phyloP scores from a whole-genome alignment of 2,329 filamentous ascomycete species.

The Hymenoscyphus repandus region DNA sequence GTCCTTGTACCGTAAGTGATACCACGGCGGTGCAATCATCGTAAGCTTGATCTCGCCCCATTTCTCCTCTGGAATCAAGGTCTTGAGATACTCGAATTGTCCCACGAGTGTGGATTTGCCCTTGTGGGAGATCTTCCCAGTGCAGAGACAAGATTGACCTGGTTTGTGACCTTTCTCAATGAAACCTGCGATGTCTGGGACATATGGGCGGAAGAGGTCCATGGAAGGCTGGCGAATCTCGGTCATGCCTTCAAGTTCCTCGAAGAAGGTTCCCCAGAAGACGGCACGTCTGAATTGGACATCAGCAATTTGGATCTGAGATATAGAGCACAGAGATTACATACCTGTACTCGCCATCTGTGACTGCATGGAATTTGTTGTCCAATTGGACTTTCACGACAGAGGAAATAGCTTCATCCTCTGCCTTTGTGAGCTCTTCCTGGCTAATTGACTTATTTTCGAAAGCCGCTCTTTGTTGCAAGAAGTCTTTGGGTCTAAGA shows the following conservation, averaged over 20 bases:
- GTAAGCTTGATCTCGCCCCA: constrained; percentile 67
- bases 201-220: constrained; percentile 36
- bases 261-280: constrained; percentile 28
- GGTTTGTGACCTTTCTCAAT: constrained; percentile 41
- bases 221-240: constrained; percentile 30
- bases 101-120: constrained; percentile 38
- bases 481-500: constrained; percentile 52
- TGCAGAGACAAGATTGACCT: constrained; percentile 41
- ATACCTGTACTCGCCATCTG: constrained; percentile 51
- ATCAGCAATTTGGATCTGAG: not conserved
- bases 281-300: constrained; percentile 20
- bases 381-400: constrained; percentile 55
- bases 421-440: constrained; percentile 42
- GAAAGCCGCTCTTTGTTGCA: constrained; percentile 49
- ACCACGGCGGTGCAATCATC: constrained; percentile 63
- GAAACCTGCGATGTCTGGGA: constrained; percentile 39
- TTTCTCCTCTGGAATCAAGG: constrained; percentile 52
- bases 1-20: constrained; percentile 58
- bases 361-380: constrained; percentile 49
- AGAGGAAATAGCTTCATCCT: constrained; percentile 53
- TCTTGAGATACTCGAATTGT: constrained; percentile 51
- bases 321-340: not conserved
- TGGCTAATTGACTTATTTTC: constrained; percentile 42
- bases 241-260: constrained; percentile 25
- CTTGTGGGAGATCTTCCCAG: constrained; percentile 42